These are phyloP conservation scores for Tetrahymena elliotti DNA, from an alignment of 73 alveolate species.

Conservation along the genomic window DNA sequence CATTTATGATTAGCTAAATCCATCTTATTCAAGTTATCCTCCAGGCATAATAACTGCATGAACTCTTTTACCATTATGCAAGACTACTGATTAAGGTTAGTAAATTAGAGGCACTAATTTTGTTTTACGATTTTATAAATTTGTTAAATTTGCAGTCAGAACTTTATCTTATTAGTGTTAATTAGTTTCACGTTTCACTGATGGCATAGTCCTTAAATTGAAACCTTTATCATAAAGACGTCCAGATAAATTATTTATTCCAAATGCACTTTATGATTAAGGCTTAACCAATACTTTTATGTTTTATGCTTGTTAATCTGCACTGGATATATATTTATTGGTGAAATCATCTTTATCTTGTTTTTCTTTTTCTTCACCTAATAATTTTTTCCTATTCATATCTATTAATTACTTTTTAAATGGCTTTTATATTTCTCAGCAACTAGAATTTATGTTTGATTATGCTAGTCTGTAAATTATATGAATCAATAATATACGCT, in stretches of 20 bases:
- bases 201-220: neutral
- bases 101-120: constrained; percentile 15
- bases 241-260: neutral
- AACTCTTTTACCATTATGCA: constrained; percentile 3
- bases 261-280: neutral
- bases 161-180: neutral
- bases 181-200: neutral
- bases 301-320: neutral
- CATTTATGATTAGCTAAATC: neutral
- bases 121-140: constrained; percentile 5
- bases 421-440: neutral
- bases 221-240: constrained; percentile 14
- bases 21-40: neutral
- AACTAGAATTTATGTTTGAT: neutral
- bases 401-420: neutral
- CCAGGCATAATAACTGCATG: neutral
- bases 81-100: constrained; percentile 17
- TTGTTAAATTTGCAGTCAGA: constrained; percentile 14
- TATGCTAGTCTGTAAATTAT: neutral
- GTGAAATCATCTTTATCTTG: neutral
- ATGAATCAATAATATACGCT: neutral
- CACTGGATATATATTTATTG: neutral
- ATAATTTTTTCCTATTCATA: neutral
- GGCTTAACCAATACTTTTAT: neutral
- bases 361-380: neutral